Evolutionary conservation across 1,284 basidiomycete species (phyloP).

Genomic region (Chalciporus sp.): DNA sequence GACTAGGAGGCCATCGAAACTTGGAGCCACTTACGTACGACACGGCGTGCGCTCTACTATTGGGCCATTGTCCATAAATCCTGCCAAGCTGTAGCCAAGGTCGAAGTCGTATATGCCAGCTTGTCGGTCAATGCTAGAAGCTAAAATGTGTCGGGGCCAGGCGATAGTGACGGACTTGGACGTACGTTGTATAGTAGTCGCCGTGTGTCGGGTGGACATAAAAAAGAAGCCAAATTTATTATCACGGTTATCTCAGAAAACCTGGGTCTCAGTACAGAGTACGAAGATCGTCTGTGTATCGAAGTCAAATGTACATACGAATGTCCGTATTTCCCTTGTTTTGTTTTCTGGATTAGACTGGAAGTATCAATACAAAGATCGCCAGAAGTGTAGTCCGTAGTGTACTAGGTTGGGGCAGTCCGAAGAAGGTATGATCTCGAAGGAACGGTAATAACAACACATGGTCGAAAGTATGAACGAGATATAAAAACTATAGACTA

Average conservation of each 20-base stretch:
- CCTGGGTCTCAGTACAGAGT: background rate
- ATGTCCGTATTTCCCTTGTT: constrained; percentile 19
- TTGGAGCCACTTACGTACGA: background rate
- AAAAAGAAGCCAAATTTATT: background rate
- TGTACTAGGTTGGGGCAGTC: background rate
- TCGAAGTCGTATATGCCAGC: background rate
- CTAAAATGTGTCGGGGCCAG: no score
- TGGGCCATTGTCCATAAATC: no score
- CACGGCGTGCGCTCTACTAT: background rate
- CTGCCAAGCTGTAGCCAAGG: background rate
- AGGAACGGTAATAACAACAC: constrained; percentile 8
- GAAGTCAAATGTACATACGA: constrained; percentile 13
- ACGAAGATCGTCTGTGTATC: background rate
- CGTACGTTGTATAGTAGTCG: no score
- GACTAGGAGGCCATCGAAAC: background rate
- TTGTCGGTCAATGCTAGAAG: background rate
- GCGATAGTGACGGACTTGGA: no score
- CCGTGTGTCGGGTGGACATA: no score
- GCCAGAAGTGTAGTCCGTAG: background rate
- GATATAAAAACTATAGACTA: constrained; percentile 31
- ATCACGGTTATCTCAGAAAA: background rate
- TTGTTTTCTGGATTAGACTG: constrained; percentile 18
- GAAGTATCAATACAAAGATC: constrained; percentile 1
- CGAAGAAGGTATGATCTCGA: constrained; percentile 12
- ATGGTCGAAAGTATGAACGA: constrained; percentile 19